Percentiles rank a stretch among this genome's conserved stretches.
Conservation (phyloP, 371 early-diverging fungal genomes). For the Chytridium lagenaria region DNA sequence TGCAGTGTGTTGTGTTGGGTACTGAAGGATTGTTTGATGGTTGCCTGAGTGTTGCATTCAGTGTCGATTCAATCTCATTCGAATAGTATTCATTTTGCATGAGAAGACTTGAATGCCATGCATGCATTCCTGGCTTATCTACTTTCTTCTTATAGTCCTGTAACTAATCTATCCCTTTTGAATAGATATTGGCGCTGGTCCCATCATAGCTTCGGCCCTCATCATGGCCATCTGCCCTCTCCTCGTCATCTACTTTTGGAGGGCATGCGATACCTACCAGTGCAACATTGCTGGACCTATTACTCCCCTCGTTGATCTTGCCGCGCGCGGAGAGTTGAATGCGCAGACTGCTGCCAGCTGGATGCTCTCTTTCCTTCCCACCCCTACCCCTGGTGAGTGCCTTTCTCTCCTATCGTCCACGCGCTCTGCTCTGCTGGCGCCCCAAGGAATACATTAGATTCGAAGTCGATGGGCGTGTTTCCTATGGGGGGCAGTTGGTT, state of each 20-base stretch:
- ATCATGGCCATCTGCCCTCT: slow-evolving; percentile 69
- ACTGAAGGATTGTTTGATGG: not conserved
- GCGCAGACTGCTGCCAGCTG: slow-evolving; percentile 24
- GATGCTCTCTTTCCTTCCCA: slow-evolving; percentile 42
- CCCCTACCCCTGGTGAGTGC: slow-evolving; percentile 47
- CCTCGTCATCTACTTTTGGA: slow-evolving; percentile 70
- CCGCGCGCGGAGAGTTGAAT: slow-evolving; percentile 8
- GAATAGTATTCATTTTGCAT: too few relatives aligned
- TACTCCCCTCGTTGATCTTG: slow-evolving; percentile 43
- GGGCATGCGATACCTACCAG: slow-evolving; percentile 65
- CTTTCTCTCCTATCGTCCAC: not conserved
- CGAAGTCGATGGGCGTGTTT: too few relatives aligned
- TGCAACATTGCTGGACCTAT: slow-evolving; percentile 69
- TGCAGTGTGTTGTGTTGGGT: too few relatives aligned
- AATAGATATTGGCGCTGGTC: slow-evolving; percentile 59
- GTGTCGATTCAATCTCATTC: not conserved
- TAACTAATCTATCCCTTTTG: not conserved
- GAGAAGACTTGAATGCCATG: too few relatives aligned
- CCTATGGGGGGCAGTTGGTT: too few relatives aligned
- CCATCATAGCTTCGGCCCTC: slow-evolving; percentile 54
- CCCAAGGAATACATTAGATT: too few relatives aligned
- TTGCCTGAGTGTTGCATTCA: too few relatives aligned
- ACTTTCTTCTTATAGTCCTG: slow-evolving; percentile 7
- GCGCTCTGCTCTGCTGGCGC: too few relatives aligned
- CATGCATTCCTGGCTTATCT: slow-evolving; percentile 1